Evolutionary conservation across 305 asterid genomes (phyloP).

Genomic region (Fraxinus dipetala): DNA sequence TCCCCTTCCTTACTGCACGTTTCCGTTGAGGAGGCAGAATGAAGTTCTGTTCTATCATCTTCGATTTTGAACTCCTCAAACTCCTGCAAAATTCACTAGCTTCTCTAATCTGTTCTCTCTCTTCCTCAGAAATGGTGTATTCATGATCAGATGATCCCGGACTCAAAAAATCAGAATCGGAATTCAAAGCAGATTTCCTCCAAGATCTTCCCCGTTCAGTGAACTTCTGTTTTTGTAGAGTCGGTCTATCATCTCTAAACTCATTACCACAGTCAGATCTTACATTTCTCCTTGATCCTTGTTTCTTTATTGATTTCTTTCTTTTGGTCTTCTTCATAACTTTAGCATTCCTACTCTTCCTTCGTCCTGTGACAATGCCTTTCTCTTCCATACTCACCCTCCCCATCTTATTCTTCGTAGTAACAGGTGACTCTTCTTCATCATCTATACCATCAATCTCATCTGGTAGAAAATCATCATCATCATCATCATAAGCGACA

Average conservation of each 20-base stretch:
- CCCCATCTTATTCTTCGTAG: slow-evolving; percentile 12
- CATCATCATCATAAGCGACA: slow-evolving; percentile 31
- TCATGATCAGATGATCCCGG: slow-evolving; percentile 69
- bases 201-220: slow-evolving; percentile 34
- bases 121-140: slow-evolving; percentile 83
- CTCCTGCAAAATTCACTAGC: slow-evolving; percentile 57
- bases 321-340: slow-evolving; percentile 33
- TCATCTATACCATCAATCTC: slow-evolving; percentile 35
- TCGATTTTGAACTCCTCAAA: slow-evolving; percentile 50
- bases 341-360: slow-evolving; percentile 31
- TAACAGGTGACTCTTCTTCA: slow-evolving; percentile 33
- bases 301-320: slow-evolving; percentile 32
- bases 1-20: slow-evolving; percentile 60
- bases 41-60: slow-evolving; percentile 29
- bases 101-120: slow-evolving; percentile 83
- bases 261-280: slow-evolving; percentile 33
- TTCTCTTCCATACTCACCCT: slow-evolving; percentile 18
- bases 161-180: slow-evolving; percentile 70
- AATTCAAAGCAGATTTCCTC: slow-evolving; percentile 33
- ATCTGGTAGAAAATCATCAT: slow-evolving; percentile 55
- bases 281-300: slow-evolving; percentile 29
- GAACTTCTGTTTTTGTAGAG: slow-evolving; percentile 26
- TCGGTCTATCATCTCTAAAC: slow-evolving; percentile 24
- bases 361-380: neutral
- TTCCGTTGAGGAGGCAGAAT: slow-evolving; percentile 38